Evolutionary conservation across 2,329 filamentous ascomycete genomes (phyloP), one percentile per base, ranked within the genome.

Genomic region (Botrytis aclada): DNA sequence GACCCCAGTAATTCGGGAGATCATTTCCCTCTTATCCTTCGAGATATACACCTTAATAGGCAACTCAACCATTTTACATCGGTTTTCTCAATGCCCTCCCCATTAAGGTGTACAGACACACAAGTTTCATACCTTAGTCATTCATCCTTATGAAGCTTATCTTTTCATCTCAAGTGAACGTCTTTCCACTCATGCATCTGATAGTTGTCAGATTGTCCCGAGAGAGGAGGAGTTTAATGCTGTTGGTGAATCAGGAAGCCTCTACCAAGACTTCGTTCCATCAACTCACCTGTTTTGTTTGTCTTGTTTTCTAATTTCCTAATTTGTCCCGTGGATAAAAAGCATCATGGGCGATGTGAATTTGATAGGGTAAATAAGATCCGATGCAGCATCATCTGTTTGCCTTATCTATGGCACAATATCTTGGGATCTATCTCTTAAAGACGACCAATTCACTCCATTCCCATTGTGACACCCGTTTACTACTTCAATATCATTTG

Each of bases 341-440:
- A n/a, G 37, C 37, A 65, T 56, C 70, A 66, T 64, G 22, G 32
- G 47, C 70, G 43, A 34, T 37, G 10, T 43, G 43, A 8, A 25
- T 56, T 70, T 58, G 61, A 71, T 71, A 71, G 61, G 70, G 39
- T 64, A 39, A 66, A 54, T 66, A 45, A 39, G 32, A 56, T 32
- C 34, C n/a, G 29, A 66, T 3, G 47, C 43, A 58, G 37, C 37
- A 41, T 71, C 37, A 39, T 56, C 34, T 64, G 18, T 43, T 32
- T 65, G 45, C 51, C 70, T 71, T 71, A 71, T 71, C 70, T 66
- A 65, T 71, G 70, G 61, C 70, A 69, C 25, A 32, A 41, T 18
- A 18, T 34, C 37, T 66, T 20, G 14, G 18, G 7, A 9, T 56
- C 25, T 12, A 58, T 58, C 22, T 34, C 41, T 72, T 10, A 39